Conservation (phyloP, 106 monocot species). For the Amphibolis antarctica region DNA sequence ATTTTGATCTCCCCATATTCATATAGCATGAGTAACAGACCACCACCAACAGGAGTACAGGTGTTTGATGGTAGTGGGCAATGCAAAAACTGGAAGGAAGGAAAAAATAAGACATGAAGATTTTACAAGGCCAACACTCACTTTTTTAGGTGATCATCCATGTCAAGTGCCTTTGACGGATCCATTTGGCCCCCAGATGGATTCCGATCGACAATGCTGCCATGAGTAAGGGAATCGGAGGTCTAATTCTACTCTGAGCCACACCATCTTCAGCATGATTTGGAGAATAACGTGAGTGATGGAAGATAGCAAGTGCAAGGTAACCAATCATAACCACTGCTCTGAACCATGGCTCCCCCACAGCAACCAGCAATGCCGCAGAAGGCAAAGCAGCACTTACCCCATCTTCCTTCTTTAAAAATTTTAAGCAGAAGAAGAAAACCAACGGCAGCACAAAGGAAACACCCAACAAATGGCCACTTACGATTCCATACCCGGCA, state of each 20-base stretch:
- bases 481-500: constrained; percentile 37
- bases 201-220: constrained; percentile 51
- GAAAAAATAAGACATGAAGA: no score
- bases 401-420: constrained; percentile 34
- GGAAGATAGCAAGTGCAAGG: constrained; percentile 45
- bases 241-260: constrained; percentile 1
- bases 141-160: constrained; percentile 63
- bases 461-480: constrained; percentile 33
- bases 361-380: constrained; percentile 37
- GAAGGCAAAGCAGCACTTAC: constrained; percentile 50
- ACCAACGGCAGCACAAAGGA: constrained; percentile 33
- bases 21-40: no score
- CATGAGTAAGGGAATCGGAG: constrained; percentile 42
- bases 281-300: constrained; percentile 35
- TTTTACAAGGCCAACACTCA: not conserved
- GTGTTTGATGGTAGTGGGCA: no score
- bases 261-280: not conserved
- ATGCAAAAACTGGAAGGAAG: no score
- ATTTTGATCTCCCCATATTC: no score
- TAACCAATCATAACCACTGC: constrained; percentile 32
- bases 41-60: no score
- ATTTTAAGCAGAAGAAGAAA: constrained; percentile 40
- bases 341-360: constrained; percentile 71
- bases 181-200: constrained; percentile 58
- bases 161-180: constrained; percentile 55